These are phyloP conservation scores for Moesziomyces sp. DNA, from an alignment of 1,284 basidiomycete species.

Conservation along the genomic window DNA sequence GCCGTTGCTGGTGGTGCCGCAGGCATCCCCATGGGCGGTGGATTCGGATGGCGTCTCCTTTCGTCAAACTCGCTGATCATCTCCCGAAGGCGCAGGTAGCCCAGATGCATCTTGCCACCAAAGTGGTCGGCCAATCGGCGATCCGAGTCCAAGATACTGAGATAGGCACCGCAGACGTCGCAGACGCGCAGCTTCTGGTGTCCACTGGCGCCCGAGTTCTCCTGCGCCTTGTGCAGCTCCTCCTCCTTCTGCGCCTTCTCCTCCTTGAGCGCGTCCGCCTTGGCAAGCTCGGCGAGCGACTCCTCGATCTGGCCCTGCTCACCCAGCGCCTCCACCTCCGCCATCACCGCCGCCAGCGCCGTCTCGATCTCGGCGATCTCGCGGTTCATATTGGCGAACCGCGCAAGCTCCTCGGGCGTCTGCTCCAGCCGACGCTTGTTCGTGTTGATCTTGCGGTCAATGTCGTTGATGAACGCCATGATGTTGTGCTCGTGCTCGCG, in stretches of 20 bases:
- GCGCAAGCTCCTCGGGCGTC: slow-evolving; percentile 98
- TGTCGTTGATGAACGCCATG: slow-evolving; percentile 95
- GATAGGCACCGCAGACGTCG: slow-evolving; percentile 98
- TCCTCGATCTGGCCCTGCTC: slow-evolving; percentile 98
- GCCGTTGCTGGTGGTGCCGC: slow-evolving; percentile 8
- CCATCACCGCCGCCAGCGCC: slow-evolving; percentile 96
- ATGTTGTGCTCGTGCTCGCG: slow-evolving; percentile 87
- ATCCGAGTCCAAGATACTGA: slow-evolving; percentile 97
- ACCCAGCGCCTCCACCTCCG: slow-evolving; percentile 96
- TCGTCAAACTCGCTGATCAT: slow-evolving; percentile 79
- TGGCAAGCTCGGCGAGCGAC: slow-evolving; percentile 95
- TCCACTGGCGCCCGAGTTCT: slow-evolving; percentile 96
- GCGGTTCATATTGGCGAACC: slow-evolving; percentile 97
- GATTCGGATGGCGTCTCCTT: slow-evolving; percentile 36
- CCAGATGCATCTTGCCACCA: slow-evolving; percentile 99
- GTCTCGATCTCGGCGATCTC: slow-evolving; percentile 99
- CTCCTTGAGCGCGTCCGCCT: slow-evolving; percentile 95
- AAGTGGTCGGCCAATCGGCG: slow-evolving; percentile 99
- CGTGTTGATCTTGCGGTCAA: slow-evolving; percentile 92
- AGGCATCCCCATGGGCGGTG: slow-evolving; percentile 40
- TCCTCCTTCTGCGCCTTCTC: slow-evolving; percentile 97
- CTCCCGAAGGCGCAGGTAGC: slow-evolving; percentile 96
- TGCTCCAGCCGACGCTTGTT: slow-evolving; percentile 96
- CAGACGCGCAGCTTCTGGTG: slow-evolving; percentile 99
- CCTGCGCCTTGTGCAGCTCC: slow-evolving; percentile 94